A percentile compares a stretch with the other conserved stretches of the same genome.
Conservation (phyloP, 2,329 filamentous ascomycete species). For the Aspergillus neoniger region DNA sequence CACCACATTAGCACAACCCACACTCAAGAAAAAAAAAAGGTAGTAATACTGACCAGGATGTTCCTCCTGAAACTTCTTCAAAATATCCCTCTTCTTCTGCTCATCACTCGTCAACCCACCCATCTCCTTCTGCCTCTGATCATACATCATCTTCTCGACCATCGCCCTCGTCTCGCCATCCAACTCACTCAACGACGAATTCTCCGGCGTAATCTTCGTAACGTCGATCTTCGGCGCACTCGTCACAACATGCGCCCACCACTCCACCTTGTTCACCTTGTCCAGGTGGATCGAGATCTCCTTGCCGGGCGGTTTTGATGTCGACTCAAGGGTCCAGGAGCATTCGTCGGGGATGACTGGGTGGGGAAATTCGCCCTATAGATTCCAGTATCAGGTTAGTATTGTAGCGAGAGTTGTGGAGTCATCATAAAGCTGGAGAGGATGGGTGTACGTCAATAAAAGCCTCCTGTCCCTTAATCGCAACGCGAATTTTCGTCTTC, state of each 20-base stretch:
- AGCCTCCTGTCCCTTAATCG: constrained; percentile 83
- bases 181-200: constrained; percentile 84
- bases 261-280: constrained; percentile 96
- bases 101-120: constrained; percentile 90
- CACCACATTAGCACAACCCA: neutral
- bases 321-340: constrained; percentile 85
- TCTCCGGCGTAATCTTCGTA: constrained; percentile 90
- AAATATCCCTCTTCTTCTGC: constrained; percentile 88
- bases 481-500: constrained; percentile 74
- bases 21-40: neutral
- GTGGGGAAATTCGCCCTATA: constrained; percentile 80
- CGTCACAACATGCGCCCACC: constrained; percentile 94
- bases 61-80: constrained; percentile 88
- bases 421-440: too few species aligned
- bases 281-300: constrained; percentile 87
- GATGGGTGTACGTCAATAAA: constrained; percentile 78
- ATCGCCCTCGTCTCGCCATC: constrained; percentile 93
- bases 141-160: constrained; percentile 99
- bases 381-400: constrained; percentile 1
- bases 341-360: constrained; percentile 80
- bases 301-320: constrained; percentile 59
- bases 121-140: constrained; percentile 94
- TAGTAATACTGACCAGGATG: constrained; percentile 53
- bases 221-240: constrained; percentile 89
- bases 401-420: too few species aligned